phyloP scores from a whole-genome alignment of 306 rosid species.

The Inga leiocalycina region DNA sequence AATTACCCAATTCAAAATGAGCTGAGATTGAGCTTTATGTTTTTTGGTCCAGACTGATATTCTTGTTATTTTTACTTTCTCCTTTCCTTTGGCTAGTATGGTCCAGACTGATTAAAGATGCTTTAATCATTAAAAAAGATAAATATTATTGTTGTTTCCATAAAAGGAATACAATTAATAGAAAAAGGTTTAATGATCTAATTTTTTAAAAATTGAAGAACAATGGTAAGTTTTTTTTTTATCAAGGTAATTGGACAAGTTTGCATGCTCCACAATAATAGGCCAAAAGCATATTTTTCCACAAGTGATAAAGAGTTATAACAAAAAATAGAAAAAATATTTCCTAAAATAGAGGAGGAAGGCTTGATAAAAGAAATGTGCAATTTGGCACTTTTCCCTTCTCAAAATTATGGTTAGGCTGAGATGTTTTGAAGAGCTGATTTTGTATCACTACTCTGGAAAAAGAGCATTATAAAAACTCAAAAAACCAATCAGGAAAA shows the following conservation, averaged over 20 bases:
- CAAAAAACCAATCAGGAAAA: constrained; percentile 2
- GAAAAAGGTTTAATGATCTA: not conserved
- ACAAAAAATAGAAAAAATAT: not conserved
- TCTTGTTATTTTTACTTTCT: not conserved
- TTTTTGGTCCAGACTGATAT: not conserved
- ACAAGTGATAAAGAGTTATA: not conserved
- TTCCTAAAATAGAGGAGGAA: not conserved
- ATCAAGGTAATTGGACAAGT: not conserved
- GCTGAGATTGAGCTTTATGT: not conserved
- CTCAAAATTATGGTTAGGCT: not conserved
- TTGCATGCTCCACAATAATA: not conserved
- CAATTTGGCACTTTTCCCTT: not conserved
- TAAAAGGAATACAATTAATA: not conserved
- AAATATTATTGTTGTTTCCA: not conserved
- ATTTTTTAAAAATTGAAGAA: not conserved
- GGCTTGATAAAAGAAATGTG: not conserved
- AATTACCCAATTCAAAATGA: not conserved
- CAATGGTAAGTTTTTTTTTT: not conserved
- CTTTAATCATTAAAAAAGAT: not conserved
- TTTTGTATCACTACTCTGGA: constrained; percentile 33
- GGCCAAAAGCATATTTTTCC: not conserved
- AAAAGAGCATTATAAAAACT: constrained; percentile 20
- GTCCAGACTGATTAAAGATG: not conserved
- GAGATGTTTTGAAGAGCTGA: constrained; percentile 6
- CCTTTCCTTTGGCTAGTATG: not conserved